phyloP scores from a whole-genome alignment of 1,139 yeast genomes.

The Yamadazyma sp. region DNA sequence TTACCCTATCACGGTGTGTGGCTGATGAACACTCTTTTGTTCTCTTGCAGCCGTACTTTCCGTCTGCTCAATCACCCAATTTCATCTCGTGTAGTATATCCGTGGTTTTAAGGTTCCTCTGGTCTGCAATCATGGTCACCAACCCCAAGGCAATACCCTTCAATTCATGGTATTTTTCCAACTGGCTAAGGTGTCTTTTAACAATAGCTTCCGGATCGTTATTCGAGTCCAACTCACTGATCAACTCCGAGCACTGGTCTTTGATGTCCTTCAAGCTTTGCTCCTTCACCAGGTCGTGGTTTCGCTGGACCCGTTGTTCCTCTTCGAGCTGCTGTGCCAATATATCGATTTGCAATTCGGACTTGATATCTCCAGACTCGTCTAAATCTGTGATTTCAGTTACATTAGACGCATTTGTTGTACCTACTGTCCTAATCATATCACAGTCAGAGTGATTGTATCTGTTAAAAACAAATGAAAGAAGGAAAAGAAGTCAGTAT shows the following conservation, averaged over 20 bases:
- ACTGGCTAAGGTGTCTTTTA: constrained; percentile 41
- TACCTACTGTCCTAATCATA: too few species aligned
- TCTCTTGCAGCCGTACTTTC: too few species aligned
- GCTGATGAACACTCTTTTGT: too few species aligned
- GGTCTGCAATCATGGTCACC: constrained; percentile 52
- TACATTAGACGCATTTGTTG: neutral
- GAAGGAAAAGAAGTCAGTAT: too few species aligned
- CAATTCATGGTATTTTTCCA: constrained; percentile 49
- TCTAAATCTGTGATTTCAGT: neutral
- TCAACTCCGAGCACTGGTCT: constrained; percentile 34
- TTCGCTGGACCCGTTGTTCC: neutral
- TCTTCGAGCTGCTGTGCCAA: neutral
- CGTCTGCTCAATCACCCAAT: too few species aligned
- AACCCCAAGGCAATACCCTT: constrained; percentile 51
- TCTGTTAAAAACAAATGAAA: too few species aligned
- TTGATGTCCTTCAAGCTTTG: constrained; percentile 34
- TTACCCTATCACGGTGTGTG: too few species aligned
- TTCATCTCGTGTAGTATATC: constrained; percentile 37
- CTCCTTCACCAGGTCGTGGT: constrained; percentile 15
- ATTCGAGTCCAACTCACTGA: constrained; percentile 34
- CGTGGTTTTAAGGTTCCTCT: constrained; percentile 38
- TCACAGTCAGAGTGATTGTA: too few species aligned
- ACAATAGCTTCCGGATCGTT: constrained; percentile 36
- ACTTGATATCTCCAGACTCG: neutral
- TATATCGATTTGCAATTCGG: neutral